These are phyloP conservation scores for Trametes pubescens DNA, from an alignment of 1,284 basidiomycete genomes.

Conservation along the genomic window DNA sequence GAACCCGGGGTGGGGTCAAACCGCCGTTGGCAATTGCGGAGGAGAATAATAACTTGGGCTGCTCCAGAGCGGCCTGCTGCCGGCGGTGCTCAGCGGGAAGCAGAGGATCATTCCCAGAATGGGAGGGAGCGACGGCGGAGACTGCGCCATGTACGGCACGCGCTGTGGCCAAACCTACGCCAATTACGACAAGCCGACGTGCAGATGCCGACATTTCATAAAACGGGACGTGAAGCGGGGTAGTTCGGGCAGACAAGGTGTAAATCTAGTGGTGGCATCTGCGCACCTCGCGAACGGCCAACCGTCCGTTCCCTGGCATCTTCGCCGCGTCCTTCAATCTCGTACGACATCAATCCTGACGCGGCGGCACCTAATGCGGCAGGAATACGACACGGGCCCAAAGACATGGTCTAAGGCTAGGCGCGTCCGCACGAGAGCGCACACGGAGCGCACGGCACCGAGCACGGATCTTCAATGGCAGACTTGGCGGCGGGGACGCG, in stretches of 20 bases:
- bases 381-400: too few species aligned
- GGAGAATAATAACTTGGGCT: not conserved
- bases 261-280: not conserved
- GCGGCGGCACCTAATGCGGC: too few species aligned
- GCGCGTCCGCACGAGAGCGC: not conserved
- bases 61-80: not conserved
- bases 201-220: not conserved
- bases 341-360: too few species aligned
- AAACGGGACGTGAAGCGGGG: not conserved
- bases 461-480: not conserved
- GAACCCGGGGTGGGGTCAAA: too few species aligned
- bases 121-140: not conserved
- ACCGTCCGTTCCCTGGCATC: too few species aligned
- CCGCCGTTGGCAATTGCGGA: not conserved
- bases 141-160: too few species aligned
- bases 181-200: not conserved
- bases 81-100: not conserved
- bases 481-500: not conserved
- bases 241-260: not conserved
- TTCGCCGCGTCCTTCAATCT: too few species aligned
- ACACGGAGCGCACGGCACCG: constrained; percentile 8
- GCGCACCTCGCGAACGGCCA: not conserved
- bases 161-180: not conserved
- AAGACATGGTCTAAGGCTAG: too few species aligned
- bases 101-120: not conserved